Percentiles rank a stretch among this genome's conserved stretches.
These are phyloP conservation scores for Ajuga reptans DNA, from an alignment of 305 asterid genomes.

Conservation along the genomic window DNA sequence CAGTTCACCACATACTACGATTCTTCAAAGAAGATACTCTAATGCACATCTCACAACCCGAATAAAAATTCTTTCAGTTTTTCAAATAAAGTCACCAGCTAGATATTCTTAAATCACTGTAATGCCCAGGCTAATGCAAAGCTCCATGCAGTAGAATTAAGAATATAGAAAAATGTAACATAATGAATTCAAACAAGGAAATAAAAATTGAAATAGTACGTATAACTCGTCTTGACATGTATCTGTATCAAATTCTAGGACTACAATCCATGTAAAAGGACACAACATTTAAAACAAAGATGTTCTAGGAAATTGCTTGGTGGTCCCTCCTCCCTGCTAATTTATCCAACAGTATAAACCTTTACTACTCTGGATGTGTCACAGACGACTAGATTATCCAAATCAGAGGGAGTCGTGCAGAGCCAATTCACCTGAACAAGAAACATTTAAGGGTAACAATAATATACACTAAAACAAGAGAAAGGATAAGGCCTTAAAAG, in stretches of 20 bases:
- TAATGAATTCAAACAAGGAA: neutral
- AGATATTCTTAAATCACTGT: too few relatives aligned
- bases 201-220: neutral
- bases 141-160: too few relatives aligned
- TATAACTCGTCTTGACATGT: neutral
- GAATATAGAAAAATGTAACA: too few relatives aligned
- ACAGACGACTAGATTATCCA: conserved; percentile 78
- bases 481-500: neutral
- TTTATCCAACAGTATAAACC: conserved; percentile 47
- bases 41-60: too few relatives aligned
- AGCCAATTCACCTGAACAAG: conserved; percentile 77
- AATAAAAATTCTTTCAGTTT: too few relatives aligned
- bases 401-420: conserved; percentile 68
- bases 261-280: neutral
- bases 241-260: neutral
- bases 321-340: neutral
- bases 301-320: neutral
- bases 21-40: too few relatives aligned
- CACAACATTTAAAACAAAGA: neutral
- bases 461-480: neutral
- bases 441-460: conserved; percentile 16
- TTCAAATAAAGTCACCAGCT: too few relatives aligned
- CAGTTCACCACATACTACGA: too few relatives aligned
- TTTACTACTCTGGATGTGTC: conserved; percentile 61
- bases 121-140: too few relatives aligned